These are phyloP conservation scores for Beta lomatogona DNA, from an alignment of 179 eudicot species.

Conservation along the genomic window DNA sequence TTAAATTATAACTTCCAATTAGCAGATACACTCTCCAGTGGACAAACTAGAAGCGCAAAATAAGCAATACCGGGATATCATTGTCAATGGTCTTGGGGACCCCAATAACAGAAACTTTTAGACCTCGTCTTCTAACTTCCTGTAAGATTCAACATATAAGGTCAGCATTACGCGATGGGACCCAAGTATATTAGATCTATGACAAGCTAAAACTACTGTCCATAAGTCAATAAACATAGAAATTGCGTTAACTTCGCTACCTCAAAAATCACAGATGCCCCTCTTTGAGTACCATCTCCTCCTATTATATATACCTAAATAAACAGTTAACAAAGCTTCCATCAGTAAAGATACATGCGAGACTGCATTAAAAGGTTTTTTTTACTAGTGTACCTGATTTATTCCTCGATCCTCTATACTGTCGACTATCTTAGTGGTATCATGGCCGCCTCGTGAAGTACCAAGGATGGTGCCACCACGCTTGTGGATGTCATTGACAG, in stretches of 20 bases:
- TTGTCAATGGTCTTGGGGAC: conserved; percentile 95
- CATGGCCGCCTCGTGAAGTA: conserved; percentile 95
- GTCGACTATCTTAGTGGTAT: conserved; percentile 85
- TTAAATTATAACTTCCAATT: background rate
- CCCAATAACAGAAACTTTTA: conserved; percentile 85
- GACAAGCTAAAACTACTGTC: conserved; percentile 12
- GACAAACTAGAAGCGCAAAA: conserved; percentile 6
- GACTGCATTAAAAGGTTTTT: conserved; percentile 5
- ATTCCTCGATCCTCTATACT: conserved; percentile 89
- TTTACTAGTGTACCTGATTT: conserved; percentile 60
- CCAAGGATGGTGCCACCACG: conserved; percentile 91
- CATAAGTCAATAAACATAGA: background rate
- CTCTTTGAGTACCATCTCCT: conserved; percentile 96
- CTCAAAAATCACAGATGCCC: conserved; percentile 84
- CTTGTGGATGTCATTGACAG: conserved; percentile 84
- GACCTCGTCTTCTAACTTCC: conserved; percentile 88
- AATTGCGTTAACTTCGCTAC: conserved; percentile 35
- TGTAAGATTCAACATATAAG: conserved; percentile 29
- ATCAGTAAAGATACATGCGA: background rate
- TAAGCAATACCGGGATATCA: conserved; percentile 69
- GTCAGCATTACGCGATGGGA: too few species aligned
- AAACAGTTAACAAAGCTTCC: background rate
- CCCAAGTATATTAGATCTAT: background rate
- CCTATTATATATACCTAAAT: conserved; percentile 85
- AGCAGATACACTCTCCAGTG: background rate